A percentile compares a stretch with the other conserved stretches of the same genome.
Evolutionary conservation across 2,329 filamentous ascomycete species (phyloP).

Genomic region (Myriosclerotinia curreyana): DNA sequence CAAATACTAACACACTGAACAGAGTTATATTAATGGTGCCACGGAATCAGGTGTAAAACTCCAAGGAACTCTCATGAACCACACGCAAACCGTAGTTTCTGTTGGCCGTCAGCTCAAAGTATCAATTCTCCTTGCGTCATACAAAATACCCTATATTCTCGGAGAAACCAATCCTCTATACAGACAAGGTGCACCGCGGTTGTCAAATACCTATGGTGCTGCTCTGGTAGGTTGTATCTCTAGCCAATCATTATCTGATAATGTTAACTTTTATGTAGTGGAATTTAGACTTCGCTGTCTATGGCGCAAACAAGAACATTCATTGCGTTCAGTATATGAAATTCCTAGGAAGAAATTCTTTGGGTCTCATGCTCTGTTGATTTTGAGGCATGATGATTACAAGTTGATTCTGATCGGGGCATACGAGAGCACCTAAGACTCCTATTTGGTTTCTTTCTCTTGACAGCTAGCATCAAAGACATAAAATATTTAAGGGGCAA

Average conservation of each 20-base stretch:
- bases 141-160: constrained; percentile 35
- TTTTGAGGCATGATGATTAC: too few species aligned
- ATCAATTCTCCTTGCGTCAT: constrained; percentile 39
- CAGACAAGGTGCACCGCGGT: constrained; percentile 57
- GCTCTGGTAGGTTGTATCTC: constrained; percentile 44
- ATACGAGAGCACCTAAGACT: too few species aligned
- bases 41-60: constrained; percentile 59
- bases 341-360: not conserved
- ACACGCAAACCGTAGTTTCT: constrained; percentile 50
- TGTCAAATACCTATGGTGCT: constrained; percentile 64
- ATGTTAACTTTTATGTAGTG: constrained; percentile 40
- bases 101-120: constrained; percentile 43
- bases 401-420: too few species aligned
- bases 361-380: not conserved
- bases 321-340: constrained; percentile 48
- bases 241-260: not conserved
- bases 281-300: constrained; percentile 61
- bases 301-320: constrained; percentile 54
- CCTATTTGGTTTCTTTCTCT: too few species aligned
- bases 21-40: constrained; percentile 61
- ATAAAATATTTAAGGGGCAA: too few species aligned
- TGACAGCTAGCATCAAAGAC: too few species aligned
- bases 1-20: constrained; percentile 13
- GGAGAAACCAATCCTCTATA: constrained; percentile 58
- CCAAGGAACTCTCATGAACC: constrained; percentile 61